These are phyloP conservation scores for Penicillium ochrochloron DNA, from an alignment of 495 filamentous ascomycete species.

Conservation along the genomic window DNA sequence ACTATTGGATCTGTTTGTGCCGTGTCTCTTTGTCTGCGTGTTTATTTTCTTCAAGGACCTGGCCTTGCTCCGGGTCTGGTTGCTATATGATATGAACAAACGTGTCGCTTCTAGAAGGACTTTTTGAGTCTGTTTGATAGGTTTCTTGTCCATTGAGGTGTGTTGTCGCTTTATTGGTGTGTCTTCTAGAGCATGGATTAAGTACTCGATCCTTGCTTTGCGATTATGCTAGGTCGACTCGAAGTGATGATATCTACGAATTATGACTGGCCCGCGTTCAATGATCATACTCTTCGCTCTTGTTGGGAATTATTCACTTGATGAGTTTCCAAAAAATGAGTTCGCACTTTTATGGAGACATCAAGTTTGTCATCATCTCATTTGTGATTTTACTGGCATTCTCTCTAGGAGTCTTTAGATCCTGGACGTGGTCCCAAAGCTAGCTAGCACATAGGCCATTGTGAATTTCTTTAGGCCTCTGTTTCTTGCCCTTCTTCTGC, in stretches of 20 bases:
- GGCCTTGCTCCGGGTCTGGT: slow-evolving; percentile 19
- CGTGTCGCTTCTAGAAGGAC: slow-evolving; percentile 24
- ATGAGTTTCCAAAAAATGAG: too few species aligned
- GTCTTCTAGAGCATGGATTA: slow-evolving; percentile 1
- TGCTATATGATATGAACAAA: slow-evolving; percentile 36
- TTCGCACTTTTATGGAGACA: too few species aligned
- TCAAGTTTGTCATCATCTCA: too few species aligned
- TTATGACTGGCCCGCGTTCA: neutral
- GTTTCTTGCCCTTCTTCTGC: too few species aligned
- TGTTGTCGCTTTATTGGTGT: slow-evolving; percentile 17
- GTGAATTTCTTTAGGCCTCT: too few species aligned
- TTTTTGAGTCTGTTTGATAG: slow-evolving; percentile 13
- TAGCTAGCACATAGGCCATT: too few species aligned
- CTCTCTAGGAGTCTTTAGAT: too few species aligned
- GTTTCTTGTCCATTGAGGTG: slow-evolving; percentile 8
- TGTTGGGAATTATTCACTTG: neutral
- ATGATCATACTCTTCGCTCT: neutral
- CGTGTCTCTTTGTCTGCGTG: slow-evolving; percentile 4
- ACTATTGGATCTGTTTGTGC: slow-evolving; percentile 1
- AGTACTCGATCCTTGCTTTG: slow-evolving; percentile 4
- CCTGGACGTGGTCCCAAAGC: too few species aligned
- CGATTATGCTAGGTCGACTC: neutral
- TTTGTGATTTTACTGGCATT: too few species aligned
- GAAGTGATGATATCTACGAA: neutral
- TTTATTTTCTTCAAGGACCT: neutral